Percentiles rank a stretch among this genome's conserved stretches.
phyloP scores from a whole-genome alignment of 345 rosid genomes.

The Euphorbia peplus region DNA sequence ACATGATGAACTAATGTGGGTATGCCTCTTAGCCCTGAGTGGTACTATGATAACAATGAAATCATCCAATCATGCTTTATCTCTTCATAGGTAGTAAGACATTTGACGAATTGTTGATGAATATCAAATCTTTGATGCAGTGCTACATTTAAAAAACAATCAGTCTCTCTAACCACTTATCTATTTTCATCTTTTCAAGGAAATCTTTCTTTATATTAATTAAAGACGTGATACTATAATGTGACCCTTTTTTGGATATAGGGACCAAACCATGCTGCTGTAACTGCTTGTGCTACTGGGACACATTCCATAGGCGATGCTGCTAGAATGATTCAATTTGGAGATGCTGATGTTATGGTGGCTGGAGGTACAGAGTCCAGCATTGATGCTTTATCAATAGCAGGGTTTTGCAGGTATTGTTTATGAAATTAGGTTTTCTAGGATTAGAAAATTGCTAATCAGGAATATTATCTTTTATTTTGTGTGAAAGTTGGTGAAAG shows the following conservation, averaged over 20 bases:
- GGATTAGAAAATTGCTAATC: not conserved
- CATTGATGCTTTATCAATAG: slow-evolving; percentile 92
- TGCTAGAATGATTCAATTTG: slow-evolving; percentile 94
- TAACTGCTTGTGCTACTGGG: slow-evolving; percentile 98
- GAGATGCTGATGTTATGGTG: slow-evolving; percentile 92
- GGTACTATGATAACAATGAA: slow-evolving; percentile 1
- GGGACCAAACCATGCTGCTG: slow-evolving; percentile 99
- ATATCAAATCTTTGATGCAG: slow-evolving; percentile 8
- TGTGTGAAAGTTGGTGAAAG: not conserved
- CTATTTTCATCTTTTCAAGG: not conserved
- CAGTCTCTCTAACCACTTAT: not conserved
- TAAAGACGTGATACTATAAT: slow-evolving; percentile 12
- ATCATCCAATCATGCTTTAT: not conserved
- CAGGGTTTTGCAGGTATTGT: slow-evolving; percentile 83
- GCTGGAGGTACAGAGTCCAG: slow-evolving; percentile 97
- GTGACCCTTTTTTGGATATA: slow-evolving; percentile 36
- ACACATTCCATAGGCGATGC: slow-evolving; percentile 98
- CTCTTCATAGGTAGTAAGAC: not conserved
- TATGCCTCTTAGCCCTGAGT: not conserved
- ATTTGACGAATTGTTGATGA: slow-evolving; percentile 4
- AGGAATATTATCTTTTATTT: slow-evolving; percentile 3
- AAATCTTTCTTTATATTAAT: slow-evolving; percentile 1
- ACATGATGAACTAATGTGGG: slow-evolving; percentile 10
- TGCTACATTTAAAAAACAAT: not conserved
- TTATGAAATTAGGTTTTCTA: slow-evolving; percentile 1